These are phyloP conservation scores for Phialophora chinensis DNA, from an alignment of 2,329 filamentous ascomycete species.

Conservation along the genomic window DNA sequence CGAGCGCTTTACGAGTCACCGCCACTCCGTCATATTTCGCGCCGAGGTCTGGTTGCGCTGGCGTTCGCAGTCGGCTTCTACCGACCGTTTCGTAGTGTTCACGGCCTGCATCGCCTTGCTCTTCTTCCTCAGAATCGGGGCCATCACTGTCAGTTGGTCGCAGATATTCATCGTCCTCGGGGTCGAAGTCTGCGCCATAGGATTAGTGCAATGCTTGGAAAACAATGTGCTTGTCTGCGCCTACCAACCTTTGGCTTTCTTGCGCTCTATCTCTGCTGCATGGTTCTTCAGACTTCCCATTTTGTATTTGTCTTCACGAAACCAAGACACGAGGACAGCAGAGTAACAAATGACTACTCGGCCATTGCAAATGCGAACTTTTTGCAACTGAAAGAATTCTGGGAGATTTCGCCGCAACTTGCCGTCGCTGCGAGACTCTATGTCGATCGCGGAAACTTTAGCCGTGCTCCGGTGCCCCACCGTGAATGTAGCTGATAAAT, in stretches of 20 bases:
- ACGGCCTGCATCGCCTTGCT: conserved; percentile 65
- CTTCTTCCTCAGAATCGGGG: conserved; percentile 54
- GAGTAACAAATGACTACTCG: background rate
- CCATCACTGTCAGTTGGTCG: conserved; percentile 62
- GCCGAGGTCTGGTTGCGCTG: conserved; percentile 71
- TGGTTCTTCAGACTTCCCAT: conserved; percentile 30
- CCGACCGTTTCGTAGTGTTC: conserved; percentile 86
- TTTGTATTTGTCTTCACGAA: background rate
- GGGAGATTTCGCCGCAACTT: conserved; percentile 34
- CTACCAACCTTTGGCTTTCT: conserved; percentile 26
- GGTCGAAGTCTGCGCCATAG: conserved; percentile 72
- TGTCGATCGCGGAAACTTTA: conserved; percentile 22
- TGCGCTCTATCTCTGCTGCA: conserved; percentile 25
- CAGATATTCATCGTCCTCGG: conserved; percentile 67
- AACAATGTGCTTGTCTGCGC: background rate
- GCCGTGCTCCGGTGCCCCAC: conserved; percentile 1
- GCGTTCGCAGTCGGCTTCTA: conserved; percentile 83
- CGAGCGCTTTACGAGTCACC: conserved; percentile 69
- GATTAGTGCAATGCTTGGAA: conserved; percentile 7
- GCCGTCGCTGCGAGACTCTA: conserved; percentile 12
- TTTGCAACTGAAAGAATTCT: conserved; percentile 24
- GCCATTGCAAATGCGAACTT: background rate
- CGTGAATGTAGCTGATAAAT: no score
- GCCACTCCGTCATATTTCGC: conserved; percentile 77
- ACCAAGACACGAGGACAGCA: background rate